These are phyloP conservation scores for Agroathelia rolfsii DNA, from an alignment of 1,284 basidiomycete genomes.

Conservation along the genomic window DNA sequence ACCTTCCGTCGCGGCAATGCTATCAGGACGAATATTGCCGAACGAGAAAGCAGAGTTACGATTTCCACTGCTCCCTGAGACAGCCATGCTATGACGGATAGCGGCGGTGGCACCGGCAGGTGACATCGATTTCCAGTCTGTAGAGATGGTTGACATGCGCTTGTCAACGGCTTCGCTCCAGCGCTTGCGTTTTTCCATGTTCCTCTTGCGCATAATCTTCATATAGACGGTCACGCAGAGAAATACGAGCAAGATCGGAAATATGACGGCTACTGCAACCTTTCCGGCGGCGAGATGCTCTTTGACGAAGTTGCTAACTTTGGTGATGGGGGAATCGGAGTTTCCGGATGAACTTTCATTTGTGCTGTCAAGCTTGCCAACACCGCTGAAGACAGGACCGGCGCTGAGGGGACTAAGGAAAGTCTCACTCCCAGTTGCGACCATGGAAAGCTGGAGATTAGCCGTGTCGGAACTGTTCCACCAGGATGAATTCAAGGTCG, in stretches of 20 bases:
- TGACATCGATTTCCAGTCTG: slow-evolving; percentile 70
- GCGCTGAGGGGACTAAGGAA: slow-evolving; percentile 52
- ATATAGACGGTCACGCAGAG: slow-evolving; percentile 43
- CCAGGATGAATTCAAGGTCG: slow-evolving; percentile 59
- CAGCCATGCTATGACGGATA: slow-evolving; percentile 60
- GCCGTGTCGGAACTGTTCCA: slow-evolving; percentile 59
- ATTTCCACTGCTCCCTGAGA: slow-evolving; percentile 27
- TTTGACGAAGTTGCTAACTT: too few relatives aligned
- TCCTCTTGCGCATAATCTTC: slow-evolving; percentile 46
- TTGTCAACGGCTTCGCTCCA: slow-evolving; percentile 69
- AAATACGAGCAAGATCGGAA: slow-evolving; percentile 57
- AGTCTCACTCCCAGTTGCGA: slow-evolving; percentile 40
- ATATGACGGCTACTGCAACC: slow-evolving; percentile 68
- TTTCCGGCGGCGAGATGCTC: too few relatives aligned
- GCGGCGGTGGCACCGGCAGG: slow-evolving; percentile 63
- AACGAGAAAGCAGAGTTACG: slow-evolving; percentile 47
- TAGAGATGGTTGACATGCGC: slow-evolving; percentile 73
- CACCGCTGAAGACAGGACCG: slow-evolving; percentile 60
- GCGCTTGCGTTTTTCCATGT: slow-evolving; percentile 50
- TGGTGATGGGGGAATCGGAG: slow-evolving; percentile 30
- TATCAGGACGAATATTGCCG: slow-evolving; percentile 42
- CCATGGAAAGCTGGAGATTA: slow-evolving; percentile 58
- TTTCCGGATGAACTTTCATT: slow-evolving; percentile 25
- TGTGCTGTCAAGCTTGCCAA: slow-evolving; percentile 27
- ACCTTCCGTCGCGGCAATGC: slow-evolving; percentile 35